These are phyloP conservation scores for Wickerhamomyces strasburgensis DNA, from an alignment of 805 yeast genomes.

Conservation along the genomic window DNA sequence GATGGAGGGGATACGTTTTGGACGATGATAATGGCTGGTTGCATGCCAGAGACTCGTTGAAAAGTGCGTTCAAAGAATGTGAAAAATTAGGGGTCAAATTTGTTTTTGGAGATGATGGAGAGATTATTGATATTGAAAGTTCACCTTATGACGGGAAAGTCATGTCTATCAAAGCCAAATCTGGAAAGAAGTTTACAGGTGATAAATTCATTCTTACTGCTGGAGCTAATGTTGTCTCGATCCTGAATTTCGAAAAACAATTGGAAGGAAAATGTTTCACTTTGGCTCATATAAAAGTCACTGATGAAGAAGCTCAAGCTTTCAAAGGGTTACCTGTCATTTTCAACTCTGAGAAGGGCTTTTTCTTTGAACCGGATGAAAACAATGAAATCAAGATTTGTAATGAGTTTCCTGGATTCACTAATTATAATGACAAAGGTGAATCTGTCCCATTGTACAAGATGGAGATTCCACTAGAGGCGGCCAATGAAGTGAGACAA, in stretches of 20 bases:
- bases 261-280: slow-evolving; percentile 32
- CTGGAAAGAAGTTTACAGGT: background rate
- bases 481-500: slow-evolving; percentile 17
- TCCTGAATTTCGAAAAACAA: slow-evolving; percentile 29
- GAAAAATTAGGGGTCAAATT: background rate
- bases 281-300: slow-evolving; percentile 30
- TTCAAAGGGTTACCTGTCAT: slow-evolving; percentile 29
- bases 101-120: background rate
- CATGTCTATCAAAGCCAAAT: background rate
- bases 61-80: background rate
- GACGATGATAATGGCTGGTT: background rate
- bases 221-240: slow-evolving; percentile 29
- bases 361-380: slow-evolving; percentile 33
- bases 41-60: background rate
- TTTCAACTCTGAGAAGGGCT: slow-evolving; percentile 30
- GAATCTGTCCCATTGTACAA: slow-evolving; percentile 22
- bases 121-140: background rate
- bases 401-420: slow-evolving; percentile 31
- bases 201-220: slow-evolving; percentile 28
- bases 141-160: background rate
- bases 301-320: slow-evolving; percentile 24
- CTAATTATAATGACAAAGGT: slow-evolving; percentile 11
- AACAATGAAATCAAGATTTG: slow-evolving; percentile 28
- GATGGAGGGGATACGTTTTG: background rate
- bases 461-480: slow-evolving; percentile 24